Evolutionary conservation across 2,329 filamentous ascomycete genomes (phyloP), one percentile per base, ranked within the genome.

Genomic region (Salinomyces thailandicus): DNA sequence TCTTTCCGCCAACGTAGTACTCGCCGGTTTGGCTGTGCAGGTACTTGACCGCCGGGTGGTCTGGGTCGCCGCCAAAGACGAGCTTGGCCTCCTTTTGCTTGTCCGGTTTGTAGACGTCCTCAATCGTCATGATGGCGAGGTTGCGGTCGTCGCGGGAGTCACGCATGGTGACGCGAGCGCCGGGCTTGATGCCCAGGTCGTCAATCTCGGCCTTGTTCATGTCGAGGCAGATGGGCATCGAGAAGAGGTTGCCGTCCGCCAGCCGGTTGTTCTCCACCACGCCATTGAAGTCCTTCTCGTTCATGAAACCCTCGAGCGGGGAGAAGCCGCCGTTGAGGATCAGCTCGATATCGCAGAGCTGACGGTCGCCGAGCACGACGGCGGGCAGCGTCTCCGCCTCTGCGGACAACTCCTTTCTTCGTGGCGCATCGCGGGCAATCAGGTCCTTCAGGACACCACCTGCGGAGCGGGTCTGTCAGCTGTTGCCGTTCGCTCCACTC

Each of bases 261-360:
- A 98, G 81, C 53, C 91, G 84, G 69, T 83, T 79, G 52, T 89
- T 77, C 63, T 81, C 79, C 50, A 95, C 87, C 47, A 98, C 91
- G 46, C 83, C 79, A 64, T 93, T 82, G 72, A 94, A 98, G 66
- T 98, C 91, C 67, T 85, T 81, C 72, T 98, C 79, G 63, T 77
- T 94, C 82, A 98, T 81, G 72, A 98, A 98, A 57, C 87, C 91
- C 77, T 98, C 89, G 27, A 98, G 77, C 41, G 91, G 91, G 48
- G 87, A 95, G 71, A 98, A 98, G 49, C 91, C 91, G 61, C 91
- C 91, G 64, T 86, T 96, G 63, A 98, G 79, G 58, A 98, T 86
- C 65, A 98, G 68, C 68, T 98, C 91, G 50, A 98, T 74, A 73
- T 98, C 91, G 67, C 91, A 98, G 33, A 98, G 79, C 67, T 98